phyloP scores from a whole-genome alignment of 768 basidiomycete species.

The Lactarius tabidus region DNA sequence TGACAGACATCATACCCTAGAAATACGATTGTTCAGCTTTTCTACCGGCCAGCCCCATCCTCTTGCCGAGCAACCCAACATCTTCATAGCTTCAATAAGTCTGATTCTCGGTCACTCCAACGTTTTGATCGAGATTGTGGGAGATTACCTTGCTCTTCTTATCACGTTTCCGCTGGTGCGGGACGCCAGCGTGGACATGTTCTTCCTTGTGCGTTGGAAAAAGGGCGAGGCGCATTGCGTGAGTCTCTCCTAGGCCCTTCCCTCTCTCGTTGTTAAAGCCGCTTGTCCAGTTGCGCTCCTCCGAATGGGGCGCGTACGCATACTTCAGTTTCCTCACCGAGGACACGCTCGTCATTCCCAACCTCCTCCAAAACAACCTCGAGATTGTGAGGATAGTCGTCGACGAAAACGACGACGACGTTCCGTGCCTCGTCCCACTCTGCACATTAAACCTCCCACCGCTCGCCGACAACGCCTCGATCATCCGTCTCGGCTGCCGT shows the following conservation, averaged over 20 bases:
- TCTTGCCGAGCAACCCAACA: slow-evolving; percentile 14
- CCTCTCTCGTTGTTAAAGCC: background rate
- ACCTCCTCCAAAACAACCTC: slow-evolving; percentile 24
- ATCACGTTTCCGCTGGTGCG: slow-evolving; percentile 18
- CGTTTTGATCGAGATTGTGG: slow-evolving; percentile 23
- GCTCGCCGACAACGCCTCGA: slow-evolving; percentile 15
- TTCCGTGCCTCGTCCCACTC: slow-evolving; percentile 14
- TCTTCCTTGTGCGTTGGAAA: slow-evolving; percentile 31
- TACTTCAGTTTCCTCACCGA: slow-evolving; percentile 30
- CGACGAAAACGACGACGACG: slow-evolving; percentile 1
- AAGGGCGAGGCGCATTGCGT: slow-evolving; percentile 27
- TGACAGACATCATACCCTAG: slow-evolving; percentile 7
- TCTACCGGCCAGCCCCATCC: slow-evolving; percentile 21
- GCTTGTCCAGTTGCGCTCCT: slow-evolving; percentile 16
- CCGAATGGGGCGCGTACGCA: slow-evolving; percentile 24
- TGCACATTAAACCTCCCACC: slow-evolving; percentile 27
- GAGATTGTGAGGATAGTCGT: slow-evolving; percentile 25
- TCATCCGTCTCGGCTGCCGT: slow-evolving; percentile 30
- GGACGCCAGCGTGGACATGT: slow-evolving; percentile 18
- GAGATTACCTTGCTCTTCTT: slow-evolving; percentile 19
- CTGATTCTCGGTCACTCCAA: slow-evolving; percentile 13
- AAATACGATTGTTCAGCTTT: slow-evolving; percentile 22
- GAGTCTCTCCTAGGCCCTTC: slow-evolving; percentile 16
- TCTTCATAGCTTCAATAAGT: slow-evolving; percentile 15
- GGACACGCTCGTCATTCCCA: slow-evolving; percentile 30